phyloP scores from a whole-genome alignment of 768 basidiomycete genomes.

The Nidularia pulvinata region DNA sequence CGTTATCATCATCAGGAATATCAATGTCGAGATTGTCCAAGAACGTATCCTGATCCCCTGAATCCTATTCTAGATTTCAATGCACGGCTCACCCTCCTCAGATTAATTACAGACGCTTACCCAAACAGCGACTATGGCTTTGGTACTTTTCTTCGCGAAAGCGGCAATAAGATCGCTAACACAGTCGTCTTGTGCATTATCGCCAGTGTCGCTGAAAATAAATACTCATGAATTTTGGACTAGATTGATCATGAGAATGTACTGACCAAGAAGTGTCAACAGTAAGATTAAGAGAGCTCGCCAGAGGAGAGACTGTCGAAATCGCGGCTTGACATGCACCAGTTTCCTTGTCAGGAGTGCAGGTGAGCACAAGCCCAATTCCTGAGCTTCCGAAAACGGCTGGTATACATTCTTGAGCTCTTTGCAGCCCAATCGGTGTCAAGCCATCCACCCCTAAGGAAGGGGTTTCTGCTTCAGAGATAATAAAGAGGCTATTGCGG shows the following conservation, averaged over 20 bases:
- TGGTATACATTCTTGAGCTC: conserved; percentile 16
- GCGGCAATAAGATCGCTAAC: conserved; percentile 12
- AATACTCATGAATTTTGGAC: too few relatives aligned
- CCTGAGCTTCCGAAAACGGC: conserved; percentile 11
- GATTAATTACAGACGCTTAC: conserved; percentile 3
- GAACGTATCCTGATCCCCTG: conserved; percentile 10
- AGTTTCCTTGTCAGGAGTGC: conserved; percentile 16
- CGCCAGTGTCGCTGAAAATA: conserved; percentile 16
- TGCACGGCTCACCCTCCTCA: neutral
- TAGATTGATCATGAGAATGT: too few relatives aligned
- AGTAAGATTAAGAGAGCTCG: conserved; percentile 12
- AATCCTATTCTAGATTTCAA: conserved; percentile 6
- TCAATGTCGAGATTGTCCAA: conserved; percentile 12
- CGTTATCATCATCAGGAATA: conserved; percentile 11
- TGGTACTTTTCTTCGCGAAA: conserved; percentile 18
- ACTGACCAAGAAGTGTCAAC: conserved; percentile 17
- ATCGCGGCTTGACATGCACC: conserved; percentile 13
- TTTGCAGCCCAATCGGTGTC: conserved; percentile 14
- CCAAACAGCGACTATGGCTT: conserved; percentile 20
- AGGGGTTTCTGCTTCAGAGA: conserved; percentile 17
- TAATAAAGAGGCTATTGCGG: conserved; percentile 16
- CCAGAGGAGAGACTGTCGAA: conserved; percentile 15
- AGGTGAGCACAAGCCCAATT: conserved; percentile 17
- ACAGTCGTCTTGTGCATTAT: conserved; percentile 20
- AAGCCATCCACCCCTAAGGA: conserved; percentile 15